These are phyloP conservation scores for Zizania palustris DNA, from an alignment of 202 grass and related monocot species.

Conservation along the genomic window DNA sequence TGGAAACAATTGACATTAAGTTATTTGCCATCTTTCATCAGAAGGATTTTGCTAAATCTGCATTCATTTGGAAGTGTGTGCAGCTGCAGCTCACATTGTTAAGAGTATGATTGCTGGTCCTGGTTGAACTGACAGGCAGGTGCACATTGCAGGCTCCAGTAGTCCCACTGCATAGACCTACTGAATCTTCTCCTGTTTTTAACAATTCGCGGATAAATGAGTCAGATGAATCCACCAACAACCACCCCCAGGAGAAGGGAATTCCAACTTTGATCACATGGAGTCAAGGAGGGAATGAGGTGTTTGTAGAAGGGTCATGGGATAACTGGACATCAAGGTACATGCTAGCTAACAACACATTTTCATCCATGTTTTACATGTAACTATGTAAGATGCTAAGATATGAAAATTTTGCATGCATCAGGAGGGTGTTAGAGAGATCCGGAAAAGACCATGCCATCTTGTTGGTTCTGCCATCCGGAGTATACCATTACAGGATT, in stretches of 20 bases:
- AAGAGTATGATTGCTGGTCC: constrained; percentile 22
- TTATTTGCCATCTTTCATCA: constrained; percentile 7
- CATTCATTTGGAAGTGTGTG: neutral
- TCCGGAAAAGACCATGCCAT: constrained; percentile 79
- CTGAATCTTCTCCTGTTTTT: constrained; percentile 56
- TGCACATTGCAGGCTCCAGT: constrained; percentile 66
- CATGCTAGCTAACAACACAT: constrained; percentile 1
- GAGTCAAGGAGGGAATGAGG: constrained; percentile 74
- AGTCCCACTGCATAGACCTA: constrained; percentile 63
- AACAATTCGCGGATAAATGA: constrained; percentile 59
- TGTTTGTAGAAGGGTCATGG: constrained; percentile 93
- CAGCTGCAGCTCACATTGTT: constrained; percentile 15
- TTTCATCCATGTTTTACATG: neutral
- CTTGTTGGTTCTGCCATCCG: constrained; percentile 78
- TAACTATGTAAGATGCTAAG: constrained; percentile 16
- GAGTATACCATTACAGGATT: constrained; percentile 85
- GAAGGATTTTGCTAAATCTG: constrained; percentile 4
- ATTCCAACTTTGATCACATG: constrained; percentile 87
- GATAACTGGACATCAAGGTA: constrained; percentile 94
- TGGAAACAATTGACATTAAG: constrained; percentile 8
- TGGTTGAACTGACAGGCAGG: constrained; percentile 28
- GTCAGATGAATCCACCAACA: constrained; percentile 41
- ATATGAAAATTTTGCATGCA: neutral
- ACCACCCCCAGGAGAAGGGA: constrained; percentile 45
- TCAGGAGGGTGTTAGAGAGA: constrained; percentile 70